Evolutionary conservation across 306 rosid genomes (phyloP).

Genomic region (Castanea crenata): DNA sequence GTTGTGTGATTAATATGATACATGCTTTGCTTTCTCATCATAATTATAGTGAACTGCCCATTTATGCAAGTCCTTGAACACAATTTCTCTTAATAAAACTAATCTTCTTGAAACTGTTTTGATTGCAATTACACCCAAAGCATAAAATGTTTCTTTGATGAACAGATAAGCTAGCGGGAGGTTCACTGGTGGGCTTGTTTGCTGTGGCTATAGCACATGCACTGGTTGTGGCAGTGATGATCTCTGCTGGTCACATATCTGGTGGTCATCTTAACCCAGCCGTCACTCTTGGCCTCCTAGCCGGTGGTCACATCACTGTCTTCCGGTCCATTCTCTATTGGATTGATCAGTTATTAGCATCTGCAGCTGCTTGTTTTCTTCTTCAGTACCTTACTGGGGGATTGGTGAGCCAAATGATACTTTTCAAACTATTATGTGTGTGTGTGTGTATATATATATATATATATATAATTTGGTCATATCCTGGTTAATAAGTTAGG

Average conservation of each 20-base stretch:
- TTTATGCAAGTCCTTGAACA: not conserved
- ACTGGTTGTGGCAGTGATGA: constrained; percentile 77
- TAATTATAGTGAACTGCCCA: too few relatives aligned
- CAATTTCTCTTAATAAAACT: too few relatives aligned
- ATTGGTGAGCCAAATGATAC: constrained; percentile 30
- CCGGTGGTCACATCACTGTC: constrained; percentile 75
- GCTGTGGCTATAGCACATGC: constrained; percentile 78
- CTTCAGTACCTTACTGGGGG: constrained; percentile 74
- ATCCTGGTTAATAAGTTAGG: too few relatives aligned
- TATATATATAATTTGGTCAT: too few relatives aligned
- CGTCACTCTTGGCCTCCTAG: constrained; percentile 72
- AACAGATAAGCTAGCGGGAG: constrained; percentile 57
- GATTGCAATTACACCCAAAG: not conserved
- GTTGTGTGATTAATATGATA: too few relatives aligned
- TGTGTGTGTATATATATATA: too few relatives aligned
- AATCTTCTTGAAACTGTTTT: not conserved
- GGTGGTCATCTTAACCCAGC: constrained; percentile 95
- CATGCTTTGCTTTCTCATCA: too few relatives aligned
- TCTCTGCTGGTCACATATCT: constrained; percentile 87
- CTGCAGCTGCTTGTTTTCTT: constrained; percentile 57
- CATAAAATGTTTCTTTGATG: not conserved
- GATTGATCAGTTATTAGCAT: constrained; percentile 74
- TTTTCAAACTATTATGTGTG: not conserved
- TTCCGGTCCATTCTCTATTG: constrained; percentile 73
- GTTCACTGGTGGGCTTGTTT: constrained; percentile 55